Evolutionary conservation across 2,329 filamentous ascomycete genomes (phyloP).

Genomic region (Ascochyta fabae): DNA sequence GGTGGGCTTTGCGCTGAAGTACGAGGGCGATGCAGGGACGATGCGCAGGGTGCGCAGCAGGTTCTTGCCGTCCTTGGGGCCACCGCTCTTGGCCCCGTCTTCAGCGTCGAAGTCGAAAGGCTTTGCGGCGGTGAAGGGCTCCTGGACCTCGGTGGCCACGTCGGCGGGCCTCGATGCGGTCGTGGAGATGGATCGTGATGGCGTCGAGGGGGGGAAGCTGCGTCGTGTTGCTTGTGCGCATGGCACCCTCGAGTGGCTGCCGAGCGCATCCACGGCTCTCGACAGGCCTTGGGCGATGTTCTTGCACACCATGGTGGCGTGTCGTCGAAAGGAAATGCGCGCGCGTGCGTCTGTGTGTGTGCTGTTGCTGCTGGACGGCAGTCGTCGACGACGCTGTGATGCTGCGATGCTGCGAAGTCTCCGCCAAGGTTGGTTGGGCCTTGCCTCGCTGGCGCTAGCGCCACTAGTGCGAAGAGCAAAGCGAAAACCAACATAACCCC

Average conservation of each 20-base stretch:
- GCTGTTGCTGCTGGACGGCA: neutral
- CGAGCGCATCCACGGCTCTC: constrained; percentile 36
- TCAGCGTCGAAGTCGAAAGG: constrained; percentile 50
- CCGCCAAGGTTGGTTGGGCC: constrained; percentile 6
- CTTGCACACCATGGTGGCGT: constrained; percentile 38
- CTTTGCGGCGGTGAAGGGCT: constrained; percentile 52
- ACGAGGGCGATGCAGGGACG: constrained; percentile 86
- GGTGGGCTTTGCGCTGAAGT: constrained; percentile 84
- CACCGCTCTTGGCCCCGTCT: constrained; percentile 15
- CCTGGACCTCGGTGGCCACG: constrained; percentile 27
- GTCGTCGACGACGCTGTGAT: neutral
- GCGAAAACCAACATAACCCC: constrained; percentile 35
- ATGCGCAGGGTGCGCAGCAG: constrained; percentile 64
- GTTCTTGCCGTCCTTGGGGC: constrained; percentile 14
- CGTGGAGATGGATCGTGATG: constrained; percentile 44
- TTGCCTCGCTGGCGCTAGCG: neutral
- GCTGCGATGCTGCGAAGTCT: constrained; percentile 4
- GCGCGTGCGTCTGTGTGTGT: constrained; percentile 7
- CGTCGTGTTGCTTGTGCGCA: constrained; percentile 31
- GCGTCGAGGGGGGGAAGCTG: constrained; percentile 20
- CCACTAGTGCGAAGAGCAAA: constrained; percentile 21
- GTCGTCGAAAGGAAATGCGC: constrained; percentile 11
- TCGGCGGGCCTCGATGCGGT: constrained; percentile 36
- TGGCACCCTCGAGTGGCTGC: constrained; percentile 27
- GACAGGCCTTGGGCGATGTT: constrained; percentile 40